Evolutionary conservation across 1,139 yeast genomes (phyloP).

Genomic region (Cylindricascospora bacillispora): DNA sequence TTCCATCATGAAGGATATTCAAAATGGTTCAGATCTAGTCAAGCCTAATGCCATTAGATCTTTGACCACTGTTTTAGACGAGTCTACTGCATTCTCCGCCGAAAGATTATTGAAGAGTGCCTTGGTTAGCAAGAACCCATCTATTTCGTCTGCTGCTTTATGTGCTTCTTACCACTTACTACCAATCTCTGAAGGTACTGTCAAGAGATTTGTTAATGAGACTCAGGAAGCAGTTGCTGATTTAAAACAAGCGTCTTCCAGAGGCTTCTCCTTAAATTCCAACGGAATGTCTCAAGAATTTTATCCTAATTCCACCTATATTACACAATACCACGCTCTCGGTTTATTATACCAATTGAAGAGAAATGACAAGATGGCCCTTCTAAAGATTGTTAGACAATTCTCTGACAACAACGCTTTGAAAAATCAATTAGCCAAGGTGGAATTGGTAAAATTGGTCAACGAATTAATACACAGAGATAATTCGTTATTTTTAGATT

Average conservation of each 20-base stretch:
- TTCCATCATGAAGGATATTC: slow-evolving; percentile 95
- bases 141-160: slow-evolving; percentile 84
- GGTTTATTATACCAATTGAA: slow-evolving; percentile 82
- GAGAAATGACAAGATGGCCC: slow-evolving; percentile 87
- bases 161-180: slow-evolving; percentile 81
- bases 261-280: slow-evolving; percentile 2
- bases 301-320: slow-evolving; percentile 56
- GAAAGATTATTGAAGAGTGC: slow-evolving; percentile 90
- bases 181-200: slow-evolving; percentile 83
- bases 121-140: slow-evolving; percentile 81
- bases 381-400: slow-evolving; percentile 79
- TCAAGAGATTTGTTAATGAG: slow-evolving; percentile 87
- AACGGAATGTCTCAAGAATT: slow-evolving; percentile 26
- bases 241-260: slow-evolving; percentile 44
- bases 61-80: slow-evolving; percentile 77
- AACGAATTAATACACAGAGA: slow-evolving; percentile 43
- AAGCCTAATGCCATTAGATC: slow-evolving; percentile 95
- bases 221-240: slow-evolving; percentile 77
- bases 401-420: slow-evolving; percentile 50
- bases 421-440: slow-evolving; percentile 64
- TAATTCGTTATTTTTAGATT: slow-evolving; percentile 25
- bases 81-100: slow-evolving; percentile 84
- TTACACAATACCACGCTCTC: slow-evolving; percentile 91
- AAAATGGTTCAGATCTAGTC: slow-evolving; percentile 72
- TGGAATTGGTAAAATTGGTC: slow-evolving; percentile 75